Evolutionary conservation across 805 yeast species (phyloP).

Genomic region (Candida cerambycidarum): DNA sequence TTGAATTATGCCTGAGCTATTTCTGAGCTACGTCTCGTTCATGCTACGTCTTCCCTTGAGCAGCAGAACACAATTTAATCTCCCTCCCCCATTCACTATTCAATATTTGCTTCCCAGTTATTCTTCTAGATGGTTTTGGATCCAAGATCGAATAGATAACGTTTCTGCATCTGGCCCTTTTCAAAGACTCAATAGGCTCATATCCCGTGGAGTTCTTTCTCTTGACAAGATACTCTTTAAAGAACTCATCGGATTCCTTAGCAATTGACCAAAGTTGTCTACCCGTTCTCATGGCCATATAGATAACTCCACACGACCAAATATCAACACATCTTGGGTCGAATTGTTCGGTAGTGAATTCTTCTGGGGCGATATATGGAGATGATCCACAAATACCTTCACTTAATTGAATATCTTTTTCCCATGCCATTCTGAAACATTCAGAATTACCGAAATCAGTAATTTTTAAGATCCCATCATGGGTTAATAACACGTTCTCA

Average conservation of each 20-base stretch:
- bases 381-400: slow-evolving; percentile 83
- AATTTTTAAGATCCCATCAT: slow-evolving; percentile 71
- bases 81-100: slow-evolving; percentile 96
- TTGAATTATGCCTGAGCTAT: too few relatives aligned
- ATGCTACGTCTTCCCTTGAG: slow-evolving; percentile 33
- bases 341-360: slow-evolving; percentile 60
- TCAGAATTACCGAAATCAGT: slow-evolving; percentile 89
- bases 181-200: slow-evolving; percentile 84
- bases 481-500: slow-evolving; percentile 75
- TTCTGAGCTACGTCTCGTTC: background rate
- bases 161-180: slow-evolving; percentile 86
- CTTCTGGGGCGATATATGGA: slow-evolving; percentile 92
- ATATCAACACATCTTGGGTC: slow-evolving; percentile 83
- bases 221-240: slow-evolving; percentile 67
- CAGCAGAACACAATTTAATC: slow-evolving; percentile 75
- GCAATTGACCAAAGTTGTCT: slow-evolving; percentile 91
- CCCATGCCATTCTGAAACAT: slow-evolving; percentile 86
- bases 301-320: slow-evolving; percentile 93
- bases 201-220: slow-evolving; percentile 84
- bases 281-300: slow-evolving; percentile 94
- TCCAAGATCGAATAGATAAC: slow-evolving; percentile 92
- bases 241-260: slow-evolving; percentile 72
- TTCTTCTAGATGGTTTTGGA: slow-evolving; percentile 84
- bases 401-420: slow-evolving; percentile 63
- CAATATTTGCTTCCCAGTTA: slow-evolving; percentile 82